phyloP scores from a whole-genome alignment of 31 red algal genomes.

The Endocladia muricata region DNA sequence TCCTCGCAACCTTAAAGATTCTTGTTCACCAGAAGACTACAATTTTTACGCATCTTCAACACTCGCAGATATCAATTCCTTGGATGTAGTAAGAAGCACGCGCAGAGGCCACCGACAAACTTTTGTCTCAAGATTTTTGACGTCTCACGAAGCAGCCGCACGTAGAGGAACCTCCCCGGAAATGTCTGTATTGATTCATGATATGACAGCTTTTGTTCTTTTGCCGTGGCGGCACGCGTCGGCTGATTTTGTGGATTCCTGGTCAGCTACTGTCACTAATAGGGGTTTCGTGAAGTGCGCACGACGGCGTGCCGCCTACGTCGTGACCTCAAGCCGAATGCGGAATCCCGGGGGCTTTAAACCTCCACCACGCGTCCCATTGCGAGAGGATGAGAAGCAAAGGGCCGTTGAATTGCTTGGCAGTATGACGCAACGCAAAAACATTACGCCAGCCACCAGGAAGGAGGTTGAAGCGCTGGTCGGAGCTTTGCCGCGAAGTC shows the following conservation, averaged over 20 bases:
- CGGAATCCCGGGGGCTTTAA: slow-evolving; percentile 29
- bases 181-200: too few species aligned
- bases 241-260: neutral
- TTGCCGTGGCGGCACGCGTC: too few species aligned
- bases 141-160: too few species aligned
- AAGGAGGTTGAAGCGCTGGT: slow-evolving; percentile 22
- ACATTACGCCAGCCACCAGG: neutral
- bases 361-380: slow-evolving; percentile 29
- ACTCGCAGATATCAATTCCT: too few species aligned
- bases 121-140: too few species aligned
- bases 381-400: neutral
- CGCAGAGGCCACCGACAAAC: too few species aligned
- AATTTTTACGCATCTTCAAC: too few species aligned
- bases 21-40: too few species aligned
- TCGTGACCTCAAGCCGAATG: slow-evolving; percentile 24
- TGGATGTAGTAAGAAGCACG: too few species aligned
- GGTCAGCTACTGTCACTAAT: neutral
- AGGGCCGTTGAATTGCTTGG: slow-evolving; percentile 46
- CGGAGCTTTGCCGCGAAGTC: slow-evolving; percentile 16
- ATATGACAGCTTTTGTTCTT: too few species aligned
- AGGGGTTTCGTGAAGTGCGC: neutral
- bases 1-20: too few species aligned
- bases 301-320: neutral
- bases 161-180: too few species aligned
- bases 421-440: slow-evolving; percentile 16